phyloP scores from a whole-genome alignment of 2,329 filamentous ascomycete genomes.

The Fusarium virguliforme region DNA sequence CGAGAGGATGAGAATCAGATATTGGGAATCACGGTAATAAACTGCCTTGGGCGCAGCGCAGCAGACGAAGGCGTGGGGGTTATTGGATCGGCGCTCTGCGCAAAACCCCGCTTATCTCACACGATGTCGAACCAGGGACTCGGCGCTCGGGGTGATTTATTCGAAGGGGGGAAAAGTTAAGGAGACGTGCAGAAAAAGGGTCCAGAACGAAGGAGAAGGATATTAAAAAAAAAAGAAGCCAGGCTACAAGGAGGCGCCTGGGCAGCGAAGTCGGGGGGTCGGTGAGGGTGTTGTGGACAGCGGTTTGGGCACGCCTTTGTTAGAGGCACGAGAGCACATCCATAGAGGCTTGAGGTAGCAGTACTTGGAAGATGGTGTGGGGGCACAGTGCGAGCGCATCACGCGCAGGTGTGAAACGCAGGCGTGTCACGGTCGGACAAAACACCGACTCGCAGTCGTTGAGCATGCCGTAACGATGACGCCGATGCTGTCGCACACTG shows the following conservation, averaged over 20 bases:
- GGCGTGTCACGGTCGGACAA: not conserved
- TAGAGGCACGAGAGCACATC: conserved; percentile 49
- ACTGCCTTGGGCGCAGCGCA: conserved; percentile 31
- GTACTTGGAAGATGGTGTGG: conserved; percentile 32
- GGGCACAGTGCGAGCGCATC: conserved; percentile 45
- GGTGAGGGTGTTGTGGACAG: conserved; percentile 36
- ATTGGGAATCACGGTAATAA: conserved; percentile 34
- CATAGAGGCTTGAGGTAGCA: conserved; percentile 44
- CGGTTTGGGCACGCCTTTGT: conserved; percentile 40
- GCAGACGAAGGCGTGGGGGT: conserved; percentile 32
- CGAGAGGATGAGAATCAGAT: conserved; percentile 18
- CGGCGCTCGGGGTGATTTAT: conserved; percentile 33
- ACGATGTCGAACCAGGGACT: conserved; percentile 20
- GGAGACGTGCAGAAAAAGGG: conserved; percentile 15
- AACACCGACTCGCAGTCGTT: conserved; percentile 4
- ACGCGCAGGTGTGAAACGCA: conserved; percentile 18
- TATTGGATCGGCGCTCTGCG: conserved; percentile 34
- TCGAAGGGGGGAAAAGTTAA: conserved; percentile 19
- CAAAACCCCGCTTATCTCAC: conserved; percentile 47
- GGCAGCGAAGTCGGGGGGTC: conserved; percentile 48
- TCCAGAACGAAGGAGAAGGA: conserved; percentile 25
- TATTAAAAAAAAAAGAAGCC: conserved; percentile 35
- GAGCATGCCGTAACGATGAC: conserved; percentile 43
- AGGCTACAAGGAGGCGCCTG: conserved; percentile 33
- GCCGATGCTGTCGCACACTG: conserved; percentile 42